phyloP scores from a whole-genome alignment of 2,329 filamentous ascomycete species.

The Alternaria arbusti region DNA sequence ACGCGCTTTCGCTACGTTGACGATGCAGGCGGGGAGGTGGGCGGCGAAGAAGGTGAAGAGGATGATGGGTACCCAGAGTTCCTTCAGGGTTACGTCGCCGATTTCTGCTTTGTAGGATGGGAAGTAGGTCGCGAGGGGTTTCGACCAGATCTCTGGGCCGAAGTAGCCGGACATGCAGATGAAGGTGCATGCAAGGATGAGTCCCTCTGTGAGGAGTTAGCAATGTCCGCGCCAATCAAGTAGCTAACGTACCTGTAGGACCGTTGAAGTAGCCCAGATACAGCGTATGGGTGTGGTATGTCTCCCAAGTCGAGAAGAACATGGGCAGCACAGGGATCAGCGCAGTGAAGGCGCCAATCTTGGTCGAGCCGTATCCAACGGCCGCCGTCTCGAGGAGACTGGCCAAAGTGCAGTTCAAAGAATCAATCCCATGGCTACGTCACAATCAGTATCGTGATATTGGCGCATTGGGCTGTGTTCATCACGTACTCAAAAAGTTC shows the following conservation, averaged over 20 bases:
- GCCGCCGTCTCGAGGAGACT: conserved; percentile 90
- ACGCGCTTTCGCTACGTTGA: conserved; percentile 82
- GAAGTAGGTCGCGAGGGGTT: conserved; percentile 68
- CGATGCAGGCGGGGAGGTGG: conserved; percentile 88
- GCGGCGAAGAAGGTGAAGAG: conserved; percentile 55
- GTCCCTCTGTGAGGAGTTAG: conserved; percentile 66
- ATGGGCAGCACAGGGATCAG: conserved; percentile 91
- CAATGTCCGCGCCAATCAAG: neutral
- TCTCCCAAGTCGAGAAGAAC: conserved; percentile 99
- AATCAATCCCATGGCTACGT: conserved; percentile 87
- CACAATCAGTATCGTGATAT: conserved; percentile 27
- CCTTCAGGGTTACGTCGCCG: conserved; percentile 78
- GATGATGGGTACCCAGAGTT: conserved; percentile 78
- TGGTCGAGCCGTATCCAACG: conserved; percentile 86
- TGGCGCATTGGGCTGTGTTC: conserved; percentile 30
- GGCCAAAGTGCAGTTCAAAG: conserved; percentile 92
- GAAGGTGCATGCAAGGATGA: conserved; percentile 84
- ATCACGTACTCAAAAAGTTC: conserved; percentile 84
- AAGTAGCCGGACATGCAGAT: conserved; percentile 89
- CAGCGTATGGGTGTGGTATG: conserved; percentile 96
- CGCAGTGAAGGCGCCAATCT: conserved; percentile 87
- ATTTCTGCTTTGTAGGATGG: conserved; percentile 58
- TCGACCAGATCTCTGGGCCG: conserved; percentile 85
- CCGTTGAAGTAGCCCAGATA: conserved; percentile 98
- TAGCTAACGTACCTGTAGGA: conserved; percentile 66